A percentile compares a stretch with the other conserved stretches of the same genome.
These are phyloP conservation scores for Cronartium quercuum DNA, from an alignment of 1,284 basidiomycete genomes.

Conservation along the genomic window DNA sequence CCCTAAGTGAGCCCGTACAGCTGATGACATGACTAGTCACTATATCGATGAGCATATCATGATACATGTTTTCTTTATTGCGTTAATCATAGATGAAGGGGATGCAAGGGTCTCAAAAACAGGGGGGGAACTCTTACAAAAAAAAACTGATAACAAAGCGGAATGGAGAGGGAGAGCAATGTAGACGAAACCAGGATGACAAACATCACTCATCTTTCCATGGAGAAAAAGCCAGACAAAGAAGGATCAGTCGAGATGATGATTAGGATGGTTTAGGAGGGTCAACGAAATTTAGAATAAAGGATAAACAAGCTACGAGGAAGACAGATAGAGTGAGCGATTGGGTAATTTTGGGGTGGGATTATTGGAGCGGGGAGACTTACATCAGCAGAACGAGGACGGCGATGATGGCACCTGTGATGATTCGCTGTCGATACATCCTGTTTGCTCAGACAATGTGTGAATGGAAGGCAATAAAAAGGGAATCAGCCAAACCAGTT, in stretches of 20 bases:
- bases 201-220: no score
- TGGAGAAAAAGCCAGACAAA: neutral
- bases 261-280: neutral
- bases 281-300: constrained; percentile 40
- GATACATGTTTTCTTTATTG: neutral
- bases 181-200: no score
- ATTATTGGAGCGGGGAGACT: neutral
- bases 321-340: neutral
- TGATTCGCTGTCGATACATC: constrained; percentile 45
- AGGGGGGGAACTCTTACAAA: neutral
- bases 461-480: no score
- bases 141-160: neutral
- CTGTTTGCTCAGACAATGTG: constrained; percentile 32
- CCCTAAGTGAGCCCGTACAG: no score
- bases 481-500: neutral
- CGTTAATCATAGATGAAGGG: no score
- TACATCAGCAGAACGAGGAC: constrained; percentile 46
- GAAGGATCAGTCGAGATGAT: neutral
- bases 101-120: neutral
- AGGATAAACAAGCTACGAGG: constrained; percentile 42
- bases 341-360: neutral
- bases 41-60: neutral
- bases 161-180: no score
- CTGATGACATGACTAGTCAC: no score
- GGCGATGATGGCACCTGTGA: constrained; percentile 46